phyloP scores from a whole-genome alignment of 768 basidiomycete species.

The Lactarius vividus region DNA sequence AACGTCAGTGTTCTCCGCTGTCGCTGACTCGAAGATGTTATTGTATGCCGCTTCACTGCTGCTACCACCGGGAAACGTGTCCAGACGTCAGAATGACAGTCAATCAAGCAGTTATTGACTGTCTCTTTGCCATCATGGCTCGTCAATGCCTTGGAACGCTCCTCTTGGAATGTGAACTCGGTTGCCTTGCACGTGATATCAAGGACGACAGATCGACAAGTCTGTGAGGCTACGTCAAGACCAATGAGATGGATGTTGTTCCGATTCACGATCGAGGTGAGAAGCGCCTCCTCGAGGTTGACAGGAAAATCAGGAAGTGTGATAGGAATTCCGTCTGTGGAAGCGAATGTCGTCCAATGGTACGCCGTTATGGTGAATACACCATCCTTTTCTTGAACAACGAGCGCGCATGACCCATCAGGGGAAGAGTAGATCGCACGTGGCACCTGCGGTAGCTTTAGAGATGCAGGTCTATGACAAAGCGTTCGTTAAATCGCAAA shows the following conservation, averaged over 20 bases:
- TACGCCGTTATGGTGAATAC: slow-evolving; percentile 38
- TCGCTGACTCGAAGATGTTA: slow-evolving; percentile 30
- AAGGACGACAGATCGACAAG: slow-evolving; percentile 45
- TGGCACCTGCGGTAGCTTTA: slow-evolving; percentile 40
- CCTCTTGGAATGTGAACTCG: slow-evolving; percentile 54
- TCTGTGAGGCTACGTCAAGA: slow-evolving; percentile 36
- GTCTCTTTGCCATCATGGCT: slow-evolving; percentile 29
- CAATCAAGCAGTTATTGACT: slow-evolving; percentile 39
- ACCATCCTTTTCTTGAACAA: slow-evolving; percentile 30
- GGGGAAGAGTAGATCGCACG: slow-evolving; percentile 44
- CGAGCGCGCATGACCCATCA: slow-evolving; percentile 53
- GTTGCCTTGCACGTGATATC: slow-evolving; percentile 55
- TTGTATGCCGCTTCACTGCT: slow-evolving; percentile 9
- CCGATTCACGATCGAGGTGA: slow-evolving; percentile 50
- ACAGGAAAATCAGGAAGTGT: slow-evolving; percentile 33
- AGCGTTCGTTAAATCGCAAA: neutral
- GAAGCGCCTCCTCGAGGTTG: slow-evolving; percentile 28
- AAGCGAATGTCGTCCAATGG: slow-evolving; percentile 59
- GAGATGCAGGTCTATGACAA: slow-evolving; percentile 42
- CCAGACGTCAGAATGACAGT: slow-evolving; percentile 20
- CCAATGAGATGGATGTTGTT: slow-evolving; percentile 43
- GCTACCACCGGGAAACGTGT: slow-evolving; percentile 20
- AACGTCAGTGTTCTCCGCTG: slow-evolving; percentile 42
- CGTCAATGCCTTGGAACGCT: slow-evolving; percentile 32
- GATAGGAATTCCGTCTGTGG: slow-evolving; percentile 43